Conservation (phyloP, 164 flowering plant species). For the Nelumbo lutea region DNA sequence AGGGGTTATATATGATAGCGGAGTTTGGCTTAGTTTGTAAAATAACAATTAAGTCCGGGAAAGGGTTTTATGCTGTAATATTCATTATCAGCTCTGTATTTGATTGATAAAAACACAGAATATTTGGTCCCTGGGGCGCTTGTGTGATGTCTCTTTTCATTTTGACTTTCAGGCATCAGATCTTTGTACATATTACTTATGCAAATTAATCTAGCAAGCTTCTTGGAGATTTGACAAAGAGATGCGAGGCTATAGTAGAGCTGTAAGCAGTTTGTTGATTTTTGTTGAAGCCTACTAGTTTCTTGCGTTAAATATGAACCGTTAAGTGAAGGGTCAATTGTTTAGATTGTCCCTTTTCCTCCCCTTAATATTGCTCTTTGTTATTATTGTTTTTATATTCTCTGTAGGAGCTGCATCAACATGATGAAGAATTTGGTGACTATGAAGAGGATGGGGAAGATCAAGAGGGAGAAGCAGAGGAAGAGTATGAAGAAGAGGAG, state of each 20-base stretch:
- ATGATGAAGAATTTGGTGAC: conserved; percentile 48
- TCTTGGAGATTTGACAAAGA: conserved; percentile 4
- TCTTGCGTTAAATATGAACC: neutral
- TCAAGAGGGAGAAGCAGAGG: conserved; percentile 13
- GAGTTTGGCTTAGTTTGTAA: no score
- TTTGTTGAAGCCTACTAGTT: no score
- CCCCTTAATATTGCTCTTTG: neutral
- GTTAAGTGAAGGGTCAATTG: neutral
- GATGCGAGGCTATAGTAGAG: conserved; percentile 46
- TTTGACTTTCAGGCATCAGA: neutral
- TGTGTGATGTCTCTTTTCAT: no score
- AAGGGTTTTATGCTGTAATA: no score
- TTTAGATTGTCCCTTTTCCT: neutral
- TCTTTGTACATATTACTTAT: neutral
- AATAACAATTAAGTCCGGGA: no score
- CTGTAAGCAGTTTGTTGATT: conserved; percentile 22
- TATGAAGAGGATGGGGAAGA: conserved; percentile 40
- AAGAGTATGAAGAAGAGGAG: conserved; percentile 35
- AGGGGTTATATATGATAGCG: no score
- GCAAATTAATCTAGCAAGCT: neutral
- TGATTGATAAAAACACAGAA: no score
- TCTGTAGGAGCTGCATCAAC: conserved; percentile 23
- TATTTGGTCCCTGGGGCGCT: no score
- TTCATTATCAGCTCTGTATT: no score
- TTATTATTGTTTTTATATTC: neutral